These are phyloP conservation scores for Fusarium armeniacum DNA, from an alignment of 2,329 filamentous ascomycete genomes.

Conservation along the genomic window DNA sequence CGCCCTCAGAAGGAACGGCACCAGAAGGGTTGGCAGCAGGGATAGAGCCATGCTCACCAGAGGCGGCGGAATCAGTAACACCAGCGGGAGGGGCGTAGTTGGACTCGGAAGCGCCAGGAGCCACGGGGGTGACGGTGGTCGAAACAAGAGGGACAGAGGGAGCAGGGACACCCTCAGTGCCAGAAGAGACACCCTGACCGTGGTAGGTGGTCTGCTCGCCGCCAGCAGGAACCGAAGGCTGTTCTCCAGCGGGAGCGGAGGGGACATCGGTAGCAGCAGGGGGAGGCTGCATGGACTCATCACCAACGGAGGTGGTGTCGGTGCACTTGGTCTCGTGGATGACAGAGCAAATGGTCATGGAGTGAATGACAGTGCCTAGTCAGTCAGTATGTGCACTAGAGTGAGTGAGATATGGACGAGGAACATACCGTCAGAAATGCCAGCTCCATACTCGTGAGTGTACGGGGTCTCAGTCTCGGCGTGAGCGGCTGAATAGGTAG, in stretches of 20 bases:
- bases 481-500: conserved; percentile 46
- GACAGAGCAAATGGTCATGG: conserved; percentile 56
- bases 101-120: conserved; percentile 15
- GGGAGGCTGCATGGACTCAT: conserved; percentile 19
- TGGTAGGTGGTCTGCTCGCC: conserved; percentile 37
- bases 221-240: conserved; percentile 32
- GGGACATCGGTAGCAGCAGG: conserved; percentile 15
- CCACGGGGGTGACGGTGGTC: conserved; percentile 19
- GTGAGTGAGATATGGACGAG: background rate
- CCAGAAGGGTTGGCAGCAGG: conserved; percentile 2
- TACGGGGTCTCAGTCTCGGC: conserved; percentile 49
- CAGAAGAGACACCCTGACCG: conserved; percentile 31
- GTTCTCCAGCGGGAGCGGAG: conserved; percentile 25
- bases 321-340: conserved; percentile 55
- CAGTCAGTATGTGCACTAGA: background rate
- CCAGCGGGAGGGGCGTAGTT: conserved; percentile 33
- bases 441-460: conserved; percentile 53
- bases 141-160: conserved; percentile 13
- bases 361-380: conserved; percentile 53
- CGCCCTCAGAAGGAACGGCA: conserved; percentile 27
- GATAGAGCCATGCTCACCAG: conserved; percentile 1
- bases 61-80: conserved; percentile 10
- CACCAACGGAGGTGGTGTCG: conserved; percentile 50
- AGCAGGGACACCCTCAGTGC: conserved; percentile 15
- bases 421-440: conserved; percentile 53